These are phyloP conservation scores for Boletales sp. DNA, from an alignment of 768 basidiomycete species.

Conservation along the genomic window DNA sequence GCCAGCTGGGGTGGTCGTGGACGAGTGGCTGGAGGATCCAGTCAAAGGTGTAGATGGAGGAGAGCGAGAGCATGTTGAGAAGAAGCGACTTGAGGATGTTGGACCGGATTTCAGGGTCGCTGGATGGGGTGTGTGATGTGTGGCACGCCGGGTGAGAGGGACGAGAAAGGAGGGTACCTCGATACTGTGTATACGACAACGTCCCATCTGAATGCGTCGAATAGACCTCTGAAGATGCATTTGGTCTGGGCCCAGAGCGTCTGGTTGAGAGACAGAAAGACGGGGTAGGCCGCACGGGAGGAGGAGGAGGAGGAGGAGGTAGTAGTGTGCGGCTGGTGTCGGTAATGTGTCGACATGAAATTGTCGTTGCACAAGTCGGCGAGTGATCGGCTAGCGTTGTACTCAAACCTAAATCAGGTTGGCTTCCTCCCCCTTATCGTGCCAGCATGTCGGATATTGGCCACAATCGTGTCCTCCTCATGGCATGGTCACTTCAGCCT, in stretches of 20 bases:
- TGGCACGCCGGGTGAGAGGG: constrained; percentile 3
- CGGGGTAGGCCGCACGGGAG: constrained; percentile 59
- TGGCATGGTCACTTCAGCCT: too few relatives aligned
- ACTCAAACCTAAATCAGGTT: too few relatives aligned
- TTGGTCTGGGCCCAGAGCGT: constrained; percentile 56
- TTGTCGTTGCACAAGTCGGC: not conserved
- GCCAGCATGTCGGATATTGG: too few relatives aligned
- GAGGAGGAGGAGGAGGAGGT: constrained; percentile 16
- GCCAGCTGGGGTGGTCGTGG: constrained; percentile 57
- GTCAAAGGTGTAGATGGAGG: constrained; percentile 76
- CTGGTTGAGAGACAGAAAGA: constrained; percentile 62
- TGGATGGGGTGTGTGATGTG: constrained; percentile 27
- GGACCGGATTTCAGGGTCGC: constrained; percentile 72
- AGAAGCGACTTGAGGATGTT: constrained; percentile 74
- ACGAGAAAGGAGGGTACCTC: constrained; percentile 41
- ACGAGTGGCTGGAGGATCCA: constrained; percentile 66
- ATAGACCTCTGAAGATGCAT: constrained; percentile 57
- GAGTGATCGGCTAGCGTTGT: too few relatives aligned
- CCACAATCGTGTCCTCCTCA: too few relatives aligned
- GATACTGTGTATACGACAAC: constrained; percentile 53
- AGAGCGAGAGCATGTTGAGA: constrained; percentile 66
- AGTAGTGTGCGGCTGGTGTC: too few relatives aligned
- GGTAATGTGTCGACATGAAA: constrained; percentile 25
- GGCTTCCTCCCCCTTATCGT: too few relatives aligned
- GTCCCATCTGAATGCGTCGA: constrained; percentile 75